phyloP scores from a whole-genome alignment of 768 basidiomycete genomes.

The Calocera viscosa region DNA sequence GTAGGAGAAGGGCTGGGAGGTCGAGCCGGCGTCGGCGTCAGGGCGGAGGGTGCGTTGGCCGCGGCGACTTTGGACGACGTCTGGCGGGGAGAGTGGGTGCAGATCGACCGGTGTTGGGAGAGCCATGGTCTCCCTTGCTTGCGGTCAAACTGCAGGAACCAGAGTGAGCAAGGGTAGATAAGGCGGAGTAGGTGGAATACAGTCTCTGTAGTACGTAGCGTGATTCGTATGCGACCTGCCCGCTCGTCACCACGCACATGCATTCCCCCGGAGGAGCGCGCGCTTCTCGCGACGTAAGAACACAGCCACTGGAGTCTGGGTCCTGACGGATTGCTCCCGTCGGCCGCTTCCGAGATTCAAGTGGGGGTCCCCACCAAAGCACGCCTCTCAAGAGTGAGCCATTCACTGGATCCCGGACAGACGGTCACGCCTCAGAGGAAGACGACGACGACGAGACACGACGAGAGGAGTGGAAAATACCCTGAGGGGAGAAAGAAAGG shows the following conservation, averaged over 20 bases:
- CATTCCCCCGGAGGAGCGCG: no score
- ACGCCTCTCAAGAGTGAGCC: background rate
- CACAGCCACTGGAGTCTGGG: no score
- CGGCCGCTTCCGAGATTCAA: no score
- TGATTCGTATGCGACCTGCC: no score
- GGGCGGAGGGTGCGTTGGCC: constrained; percentile 12
- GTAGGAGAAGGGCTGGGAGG: constrained; percentile 34
- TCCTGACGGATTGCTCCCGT: no score
- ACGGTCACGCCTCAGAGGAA: background rate
- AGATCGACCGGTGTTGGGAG: constrained; percentile 2
- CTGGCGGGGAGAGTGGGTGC: constrained; percentile 57
- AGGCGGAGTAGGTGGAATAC: background rate
- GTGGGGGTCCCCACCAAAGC: background rate
- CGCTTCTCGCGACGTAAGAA: no score
- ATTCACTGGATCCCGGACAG: background rate
- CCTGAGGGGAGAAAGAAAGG: background rate
- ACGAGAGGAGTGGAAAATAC: background rate
- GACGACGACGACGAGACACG: background rate
- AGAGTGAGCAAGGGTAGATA: background rate
- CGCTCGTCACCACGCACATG: no score
- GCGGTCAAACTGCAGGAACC: background rate
- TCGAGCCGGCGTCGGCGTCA: constrained; percentile 7
- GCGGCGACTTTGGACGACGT: constrained; percentile 12
- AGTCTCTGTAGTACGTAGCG: no score
- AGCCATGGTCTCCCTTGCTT: background rate